Base-by-base conservation (phyloP, 345 rosid genomes). In the Citrus maxima region DNA sequence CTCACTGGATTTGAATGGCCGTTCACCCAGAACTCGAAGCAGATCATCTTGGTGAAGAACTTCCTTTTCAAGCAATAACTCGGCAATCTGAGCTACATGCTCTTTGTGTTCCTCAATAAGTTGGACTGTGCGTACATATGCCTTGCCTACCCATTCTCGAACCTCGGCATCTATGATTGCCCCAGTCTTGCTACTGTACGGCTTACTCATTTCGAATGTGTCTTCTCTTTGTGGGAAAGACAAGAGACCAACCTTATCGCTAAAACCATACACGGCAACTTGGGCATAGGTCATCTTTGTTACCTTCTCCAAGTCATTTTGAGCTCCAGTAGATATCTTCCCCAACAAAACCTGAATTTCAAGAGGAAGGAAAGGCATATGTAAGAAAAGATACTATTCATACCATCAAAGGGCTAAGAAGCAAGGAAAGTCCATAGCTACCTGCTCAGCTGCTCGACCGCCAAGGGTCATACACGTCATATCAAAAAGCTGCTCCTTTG, bases 401-500 rank as follows among this genome's bases (percentile, higher is more conserved):
- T 69, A 64, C 7, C 25, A 49, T 49, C 59, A 70, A 16, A 32
- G 2, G 13, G 24, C 13, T 70, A 68, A 13, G 60, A 71, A n/a
- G 19, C 3, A 58, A 9, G 27, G 56, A 65, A 66, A 25, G 35
- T 9, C 46, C 16, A 58, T 38, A 55, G 12, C 72, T 79, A 93
- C 99, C 97, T 96, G 95, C 81, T 96, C 99, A 28, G 98, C 95
- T 30, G 99, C 99, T 81, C 98, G 90, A 46, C 99, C 99, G 19
- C 99, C 99, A 6, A 96, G 95, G 64, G 98, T 96, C 99, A 94
- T 90, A 82, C 98, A 96, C 8, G 98, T 94, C 91, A 94, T 85
- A 81, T 96, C 98, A 21, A 94, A 96, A 61, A 96, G 95, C 74
- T 96, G 99, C 46, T 96, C 98, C 85, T 96, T 94, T 32, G 99